Evolutionary conservation across 371 early-diverging fungal genomes (phyloP).

Genomic region (Catenaria anguillulae): DNA sequence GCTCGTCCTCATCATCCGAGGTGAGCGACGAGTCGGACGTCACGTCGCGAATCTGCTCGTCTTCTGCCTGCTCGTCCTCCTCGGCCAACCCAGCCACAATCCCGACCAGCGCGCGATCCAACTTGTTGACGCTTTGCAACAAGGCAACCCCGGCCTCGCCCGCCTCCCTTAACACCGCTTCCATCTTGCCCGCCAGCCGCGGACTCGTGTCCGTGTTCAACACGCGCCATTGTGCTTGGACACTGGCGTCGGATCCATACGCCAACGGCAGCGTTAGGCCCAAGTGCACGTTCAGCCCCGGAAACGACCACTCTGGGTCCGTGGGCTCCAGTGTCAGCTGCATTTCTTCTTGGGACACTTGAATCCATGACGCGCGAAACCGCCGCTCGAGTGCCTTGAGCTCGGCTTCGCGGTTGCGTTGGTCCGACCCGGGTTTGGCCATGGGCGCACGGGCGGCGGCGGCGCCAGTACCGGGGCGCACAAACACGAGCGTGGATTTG

Average conservation of each 20-base stretch:
- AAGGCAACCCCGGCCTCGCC: no score
- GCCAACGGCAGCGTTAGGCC: no score
- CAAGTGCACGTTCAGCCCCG: no score
- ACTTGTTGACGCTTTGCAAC: neutral
- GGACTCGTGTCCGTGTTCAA: slow-evolving; percentile 1
- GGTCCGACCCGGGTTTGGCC: neutral
- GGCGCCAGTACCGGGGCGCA: neutral
- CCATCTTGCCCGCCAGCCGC: no score
- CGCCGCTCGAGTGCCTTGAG: neutral
- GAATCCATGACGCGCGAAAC: neutral
- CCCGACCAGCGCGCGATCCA: neutral
- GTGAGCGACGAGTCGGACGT: no score
- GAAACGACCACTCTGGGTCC: neutral
- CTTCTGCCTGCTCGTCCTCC: neutral
- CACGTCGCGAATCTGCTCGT: no score
- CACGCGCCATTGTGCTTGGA: no score
- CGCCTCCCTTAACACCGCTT: no score
- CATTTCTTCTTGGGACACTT: neutral
- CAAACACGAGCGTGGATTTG: neutral
- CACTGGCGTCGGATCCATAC: no score
- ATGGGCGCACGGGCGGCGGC: neutral
- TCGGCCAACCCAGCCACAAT: neutral
- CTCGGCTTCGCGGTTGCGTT: neutral
- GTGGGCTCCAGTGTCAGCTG: neutral
- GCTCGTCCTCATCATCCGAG: slow-evolving; percentile 13